phyloP scores from a whole-genome alignment of 2,329 filamentous ascomycete genomes.

The Arthrinium phaeospermum region DNA sequence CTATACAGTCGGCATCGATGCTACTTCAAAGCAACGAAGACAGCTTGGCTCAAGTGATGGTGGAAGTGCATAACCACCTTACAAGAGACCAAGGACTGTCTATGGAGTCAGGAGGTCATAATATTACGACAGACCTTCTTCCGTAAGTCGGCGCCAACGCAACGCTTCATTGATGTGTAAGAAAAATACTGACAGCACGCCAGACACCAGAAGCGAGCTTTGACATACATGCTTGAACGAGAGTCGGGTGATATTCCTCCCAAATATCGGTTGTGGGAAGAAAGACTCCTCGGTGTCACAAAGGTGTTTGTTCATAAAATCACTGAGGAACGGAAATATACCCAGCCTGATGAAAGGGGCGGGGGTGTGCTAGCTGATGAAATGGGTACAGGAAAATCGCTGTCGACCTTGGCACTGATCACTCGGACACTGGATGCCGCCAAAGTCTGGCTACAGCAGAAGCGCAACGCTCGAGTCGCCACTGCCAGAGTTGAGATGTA shows the following conservation, averaged over 20 bases:
- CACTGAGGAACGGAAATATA: neutral
- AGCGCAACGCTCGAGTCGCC: too few species aligned
- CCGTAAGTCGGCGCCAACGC: too few species aligned
- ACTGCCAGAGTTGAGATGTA: neutral
- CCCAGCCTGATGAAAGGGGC: neutral
- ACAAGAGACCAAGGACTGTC: neutral
- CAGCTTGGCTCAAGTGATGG: neutral
- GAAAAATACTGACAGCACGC: neutral
- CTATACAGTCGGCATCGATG: neutral
- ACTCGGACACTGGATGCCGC: neutral
- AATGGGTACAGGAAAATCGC: neutral
- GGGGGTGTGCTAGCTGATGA: neutral
- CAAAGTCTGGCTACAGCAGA: neutral
- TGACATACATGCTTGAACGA: conserved; percentile 8
- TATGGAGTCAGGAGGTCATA: neutral
- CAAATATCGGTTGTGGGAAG: neutral
- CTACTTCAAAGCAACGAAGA: neutral
- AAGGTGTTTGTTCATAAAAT: neutral
- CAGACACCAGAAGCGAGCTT: neutral
- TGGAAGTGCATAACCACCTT: neutral
- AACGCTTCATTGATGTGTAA: too few species aligned
- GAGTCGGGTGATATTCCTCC: neutral
- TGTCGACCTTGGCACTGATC: neutral
- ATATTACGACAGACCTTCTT: neutral
- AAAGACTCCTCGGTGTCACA: neutral